These are phyloP conservation scores for Sechiopsis laciniata DNA, from an alignment of 306 rosid species.

Conservation along the genomic window DNA sequence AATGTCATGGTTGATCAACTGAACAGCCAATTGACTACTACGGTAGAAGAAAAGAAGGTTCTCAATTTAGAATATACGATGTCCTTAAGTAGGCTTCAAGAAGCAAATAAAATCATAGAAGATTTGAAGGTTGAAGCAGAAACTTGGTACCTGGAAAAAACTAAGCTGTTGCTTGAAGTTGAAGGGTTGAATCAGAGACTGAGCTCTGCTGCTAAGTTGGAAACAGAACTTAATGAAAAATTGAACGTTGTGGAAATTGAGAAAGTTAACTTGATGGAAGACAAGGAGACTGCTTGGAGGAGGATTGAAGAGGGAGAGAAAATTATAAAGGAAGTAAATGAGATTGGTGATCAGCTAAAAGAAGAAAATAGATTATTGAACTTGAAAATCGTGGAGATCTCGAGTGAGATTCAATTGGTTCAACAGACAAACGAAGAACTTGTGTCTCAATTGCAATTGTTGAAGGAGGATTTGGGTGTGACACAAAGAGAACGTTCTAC, in stretches of 20 bases:
- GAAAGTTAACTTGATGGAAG: conserved; percentile 34
- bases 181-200: conserved; percentile 23
- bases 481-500: conserved; percentile 46
- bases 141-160: conserved; percentile 12
- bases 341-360: conserved; percentile 41
- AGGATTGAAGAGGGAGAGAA: conserved; percentile 57
- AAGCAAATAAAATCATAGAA: conserved; percentile 26
- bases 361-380: conserved; percentile 56
- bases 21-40: conserved; percentile 34
- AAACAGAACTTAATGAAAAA: conserved; percentile 37
- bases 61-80: conserved; percentile 45
- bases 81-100: conserved; percentile 21
- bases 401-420: conserved; percentile 48
- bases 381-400: conserved; percentile 42
- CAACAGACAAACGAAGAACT: conserved; percentile 43
- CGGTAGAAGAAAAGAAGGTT: conserved; percentile 43
- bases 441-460: conserved; percentile 35
- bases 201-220: conserved; percentile 5
- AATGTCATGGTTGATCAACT: conserved; percentile 14
- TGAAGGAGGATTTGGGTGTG: conserved; percentile 44
- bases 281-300: conserved; percentile 38
- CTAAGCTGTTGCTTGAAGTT: conserved; percentile 15
- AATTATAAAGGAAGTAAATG: conserved; percentile 37
- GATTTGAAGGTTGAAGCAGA: neutral
- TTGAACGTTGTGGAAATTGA: conserved; percentile 36